These are phyloP conservation scores for Candida coleopterorum DNA, from an alignment of 805 yeast species.

Conservation along the genomic window DNA sequence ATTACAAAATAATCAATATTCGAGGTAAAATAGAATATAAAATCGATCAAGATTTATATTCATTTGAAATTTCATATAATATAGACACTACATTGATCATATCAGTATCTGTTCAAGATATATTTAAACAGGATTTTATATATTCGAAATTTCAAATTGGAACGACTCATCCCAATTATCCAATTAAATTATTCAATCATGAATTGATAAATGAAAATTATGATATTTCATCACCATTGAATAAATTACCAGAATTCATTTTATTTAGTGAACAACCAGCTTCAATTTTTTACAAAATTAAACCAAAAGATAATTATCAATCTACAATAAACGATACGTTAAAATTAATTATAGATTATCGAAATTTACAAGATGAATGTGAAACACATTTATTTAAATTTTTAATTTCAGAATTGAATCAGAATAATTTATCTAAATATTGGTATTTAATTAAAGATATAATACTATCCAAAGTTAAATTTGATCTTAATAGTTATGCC, in stretches of 20 bases:
- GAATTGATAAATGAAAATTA: slow-evolving; percentile 28
- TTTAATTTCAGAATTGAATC: background rate
- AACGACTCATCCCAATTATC: slow-evolving; percentile 46
- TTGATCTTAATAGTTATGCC: slow-evolving; percentile 29
- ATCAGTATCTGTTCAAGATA: slow-evolving; percentile 78
- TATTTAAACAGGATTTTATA: slow-evolving; percentile 51
- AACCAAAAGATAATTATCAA: slow-evolving; percentile 16
- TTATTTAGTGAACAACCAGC: slow-evolving; percentile 72
- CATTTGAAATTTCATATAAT: slow-evolving; percentile 22
- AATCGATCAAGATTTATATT: slow-evolving; percentile 15
- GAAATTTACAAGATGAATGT: slow-evolving; percentile 46
- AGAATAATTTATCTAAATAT: slow-evolving; percentile 13
- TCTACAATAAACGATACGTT: slow-evolving; percentile 30
- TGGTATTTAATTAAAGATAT: slow-evolving; percentile 19
- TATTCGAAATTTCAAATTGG: slow-evolving; percentile 69
- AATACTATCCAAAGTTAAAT: slow-evolving; percentile 17
- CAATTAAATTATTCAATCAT: slow-evolving; percentile 49
- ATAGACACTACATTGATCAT: slow-evolving; percentile 54
- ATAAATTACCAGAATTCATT: slow-evolving; percentile 28
- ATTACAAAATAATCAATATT: slow-evolving; percentile 21
- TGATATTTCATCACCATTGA: slow-evolving; percentile 16
- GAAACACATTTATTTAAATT: slow-evolving; percentile 3
- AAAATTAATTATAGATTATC: slow-evolving; percentile 40
- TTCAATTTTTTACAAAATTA: slow-evolving; percentile 53
- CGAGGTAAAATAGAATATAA: slow-evolving; percentile 18